Base-by-base conservation (phyloP, 1,284 basidiomycete species). In the Ganoderma meredithae region DNA sequence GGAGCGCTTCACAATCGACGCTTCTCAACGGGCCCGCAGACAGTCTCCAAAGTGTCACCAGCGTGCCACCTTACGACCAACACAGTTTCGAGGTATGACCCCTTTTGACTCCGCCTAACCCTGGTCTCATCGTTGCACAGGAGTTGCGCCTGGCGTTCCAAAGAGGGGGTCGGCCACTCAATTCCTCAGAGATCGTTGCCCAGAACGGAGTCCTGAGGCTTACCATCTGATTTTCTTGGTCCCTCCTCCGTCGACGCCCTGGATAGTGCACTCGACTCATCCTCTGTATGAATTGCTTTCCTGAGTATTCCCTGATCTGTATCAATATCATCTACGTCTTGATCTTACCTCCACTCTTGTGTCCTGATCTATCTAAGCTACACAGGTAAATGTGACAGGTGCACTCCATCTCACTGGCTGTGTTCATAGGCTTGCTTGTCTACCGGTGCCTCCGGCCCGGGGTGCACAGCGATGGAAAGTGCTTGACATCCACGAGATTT, bases 51-150 rank as follows among this genome's bases (percentile, higher is more conserved):
- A 76, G 73, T 58, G 69, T 77, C 33, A 70, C 71, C 53, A 73
- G 74, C 44, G 71, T 65, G 52, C 73, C 75, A 12, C 69, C 68
- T 22, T 79, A 74, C 55, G 68, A 69, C 39, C 63, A 73, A 44
- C 76, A 79, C 53, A 76, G 75, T 52, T 74, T 76, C 61, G 77
- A 79, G 73, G 77, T 77, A 47, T 53, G 73, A 44, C 12, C 25
- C 17, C 22, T 19, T 56, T 53, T 44, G 19, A 49, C 36, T 56
- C 36, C 19, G 19, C 52, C 56, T 2, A 3, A 9, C 1, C 22
- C 6, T 43, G 12, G 41, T 25, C 60, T 53, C 27, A 43, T 49
- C n/a, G 47, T 9, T 8, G 27, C n/a, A 22, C 62, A 79, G 77
- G 77, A 79, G 62, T 70, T 77, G 10, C 75, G 76, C 0, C 52